Evolutionary conservation across 177 flowering plant genomes (phyloP).

Genomic region (Vitis hybrid): DNA sequence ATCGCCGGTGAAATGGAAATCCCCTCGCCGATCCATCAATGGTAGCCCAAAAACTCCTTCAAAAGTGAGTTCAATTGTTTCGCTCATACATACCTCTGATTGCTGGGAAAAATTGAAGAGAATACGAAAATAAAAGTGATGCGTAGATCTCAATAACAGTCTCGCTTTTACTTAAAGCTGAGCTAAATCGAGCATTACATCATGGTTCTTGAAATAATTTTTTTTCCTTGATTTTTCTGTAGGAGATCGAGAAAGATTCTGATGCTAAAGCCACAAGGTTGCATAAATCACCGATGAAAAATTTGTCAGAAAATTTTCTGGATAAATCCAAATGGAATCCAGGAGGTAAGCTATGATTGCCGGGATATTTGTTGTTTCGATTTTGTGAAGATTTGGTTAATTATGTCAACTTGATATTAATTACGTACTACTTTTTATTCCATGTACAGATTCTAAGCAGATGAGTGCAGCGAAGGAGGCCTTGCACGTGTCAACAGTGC

Average conservation of each 20-base stretch:
- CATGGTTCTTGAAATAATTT: neutral
- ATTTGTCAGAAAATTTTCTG: constrained; percentile 19
- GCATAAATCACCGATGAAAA: constrained; percentile 31
- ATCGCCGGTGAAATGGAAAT: constrained; percentile 47
- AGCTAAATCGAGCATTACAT: neutral
- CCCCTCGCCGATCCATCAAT: constrained; percentile 58
- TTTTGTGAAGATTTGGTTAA: neutral
- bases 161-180: neutral
- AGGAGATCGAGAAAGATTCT: constrained; percentile 30
- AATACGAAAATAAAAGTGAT: neutral
- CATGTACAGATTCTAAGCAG: constrained; percentile 51
- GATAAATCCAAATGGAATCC: constrained; percentile 61
- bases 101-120: too few species aligned
- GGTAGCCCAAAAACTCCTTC: constrained; percentile 37
- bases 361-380: neutral
- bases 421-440: neutral
- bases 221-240: neutral
- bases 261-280: constrained; percentile 7
- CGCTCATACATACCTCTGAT: neutral
- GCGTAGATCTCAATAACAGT: neutral
- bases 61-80: constrained; percentile 28
- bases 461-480: constrained; percentile 72
- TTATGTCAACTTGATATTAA: neutral
- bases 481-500: constrained; percentile 73
- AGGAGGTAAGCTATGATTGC: constrained; percentile 33